A percentile compares a stretch with the other conserved stretches of the same genome.
These are phyloP conservation scores for Meyerozyma elateridarum DNA, from an alignment of 1,139 yeast species.

Conservation along the genomic window DNA sequence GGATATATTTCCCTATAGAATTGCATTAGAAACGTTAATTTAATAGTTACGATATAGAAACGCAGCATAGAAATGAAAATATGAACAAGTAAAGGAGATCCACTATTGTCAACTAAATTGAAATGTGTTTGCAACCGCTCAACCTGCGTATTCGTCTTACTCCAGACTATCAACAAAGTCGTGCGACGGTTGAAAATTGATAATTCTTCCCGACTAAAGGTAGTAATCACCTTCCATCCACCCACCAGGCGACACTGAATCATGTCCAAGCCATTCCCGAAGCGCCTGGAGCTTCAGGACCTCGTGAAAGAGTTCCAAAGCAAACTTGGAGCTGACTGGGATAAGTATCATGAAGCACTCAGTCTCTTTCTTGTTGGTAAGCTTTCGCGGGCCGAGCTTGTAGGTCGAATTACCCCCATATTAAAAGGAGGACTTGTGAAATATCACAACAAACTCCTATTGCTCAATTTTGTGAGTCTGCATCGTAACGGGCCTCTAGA, in stretches of 20 bases:
- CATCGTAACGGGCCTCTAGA: slow-evolving; percentile 59
- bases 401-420: slow-evolving; percentile 48
- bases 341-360: slow-evolving; percentile 73
- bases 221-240: not conserved
- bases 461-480: slow-evolving; percentile 81
- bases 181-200: too few relatives aligned
- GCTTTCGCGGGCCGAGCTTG: slow-evolving; percentile 71
- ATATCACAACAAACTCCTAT: slow-evolving; percentile 76
- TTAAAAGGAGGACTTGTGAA: slow-evolving; percentile 44
- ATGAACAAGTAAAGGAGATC: too few relatives aligned
- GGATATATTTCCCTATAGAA: too few relatives aligned
- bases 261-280: slow-evolving; percentile 11
- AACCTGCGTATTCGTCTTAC: too few relatives aligned
- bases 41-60: too few relatives aligned
- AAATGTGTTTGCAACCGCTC: too few relatives aligned
- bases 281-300: slow-evolving; percentile 66
- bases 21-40: too few relatives aligned
- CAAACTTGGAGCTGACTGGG: slow-evolving; percentile 77
- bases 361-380: slow-evolving; percentile 76
- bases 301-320: slow-evolving; percentile 72
- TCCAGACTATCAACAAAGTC: too few relatives aligned
- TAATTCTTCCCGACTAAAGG: too few relatives aligned
- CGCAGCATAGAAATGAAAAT: too few relatives aligned
- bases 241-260: not conserved
- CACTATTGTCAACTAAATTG: too few relatives aligned